Conservation (phyloP, 371 early-diverging fungal genomes). For the Batrachochytrium dendrobatidis region DNA sequence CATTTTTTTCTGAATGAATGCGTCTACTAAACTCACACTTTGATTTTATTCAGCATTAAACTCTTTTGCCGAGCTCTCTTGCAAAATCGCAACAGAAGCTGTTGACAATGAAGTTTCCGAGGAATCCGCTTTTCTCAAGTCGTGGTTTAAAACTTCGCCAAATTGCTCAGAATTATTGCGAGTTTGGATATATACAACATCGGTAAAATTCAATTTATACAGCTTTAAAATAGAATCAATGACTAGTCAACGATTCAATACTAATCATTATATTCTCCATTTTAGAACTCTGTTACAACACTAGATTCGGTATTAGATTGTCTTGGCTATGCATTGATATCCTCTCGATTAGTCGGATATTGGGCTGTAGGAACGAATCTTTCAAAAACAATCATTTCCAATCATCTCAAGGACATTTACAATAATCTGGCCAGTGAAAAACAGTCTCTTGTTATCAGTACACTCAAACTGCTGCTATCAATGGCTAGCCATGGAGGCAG, state of each 20-base stretch:
- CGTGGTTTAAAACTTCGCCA: conserved; percentile 28
- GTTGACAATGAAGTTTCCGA: conserved; percentile 34
- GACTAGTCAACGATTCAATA: neutral
- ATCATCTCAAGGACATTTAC: conserved; percentile 30
- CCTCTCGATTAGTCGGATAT: conserved; percentile 16
- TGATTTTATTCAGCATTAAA: too few species aligned
- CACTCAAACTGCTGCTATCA: conserved; percentile 42
- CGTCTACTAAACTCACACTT: too few species aligned
- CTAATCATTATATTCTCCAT: neutral
- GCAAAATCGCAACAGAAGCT: conserved; percentile 12
- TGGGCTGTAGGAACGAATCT: conserved; percentile 18
- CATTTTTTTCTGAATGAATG: too few species aligned
- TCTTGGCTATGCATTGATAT: conserved; percentile 22
- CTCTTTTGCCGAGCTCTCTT: too few species aligned
- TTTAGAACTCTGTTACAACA: conserved; percentile 20
- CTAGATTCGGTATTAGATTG: conserved; percentile 27
- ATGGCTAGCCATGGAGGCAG: conserved; percentile 27
- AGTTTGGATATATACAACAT: conserved; percentile 19
- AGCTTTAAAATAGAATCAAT: neutral
- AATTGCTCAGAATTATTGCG: conserved; percentile 29
- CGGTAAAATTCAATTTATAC: neutral
- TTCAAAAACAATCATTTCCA: conserved; percentile 23
- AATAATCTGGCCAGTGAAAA: conserved; percentile 30
- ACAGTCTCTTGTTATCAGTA: conserved; percentile 23
- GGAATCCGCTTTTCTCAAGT: conserved; percentile 25